Evolutionary conservation across 2,329 filamentous ascomycete species (phyloP).

Genomic region (Monilinia fructicola): DNA sequence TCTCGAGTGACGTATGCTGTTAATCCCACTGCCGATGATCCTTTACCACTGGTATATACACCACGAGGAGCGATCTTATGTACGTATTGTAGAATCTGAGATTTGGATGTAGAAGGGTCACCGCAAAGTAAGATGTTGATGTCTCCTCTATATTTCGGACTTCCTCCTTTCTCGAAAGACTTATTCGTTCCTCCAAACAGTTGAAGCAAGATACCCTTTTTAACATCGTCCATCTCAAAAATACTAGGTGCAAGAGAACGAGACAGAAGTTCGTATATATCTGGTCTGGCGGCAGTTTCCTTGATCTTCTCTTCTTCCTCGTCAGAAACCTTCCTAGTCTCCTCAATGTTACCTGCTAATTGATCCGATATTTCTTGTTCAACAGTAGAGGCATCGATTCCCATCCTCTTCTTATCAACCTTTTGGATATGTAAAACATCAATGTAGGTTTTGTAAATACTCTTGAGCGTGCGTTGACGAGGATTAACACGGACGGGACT

Average conservation of each 20-base stretch:
- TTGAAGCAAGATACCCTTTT: conserved; percentile 96
- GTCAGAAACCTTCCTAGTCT: conserved; percentile 76
- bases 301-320: conserved; percentile 91
- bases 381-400: conserved; percentile 84
- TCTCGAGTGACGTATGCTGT: conserved; percentile 77
- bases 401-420: conserved; percentile 91
- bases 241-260: conserved; percentile 91
- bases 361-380: conserved; percentile 67
- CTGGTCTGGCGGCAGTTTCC: conserved; percentile 72
- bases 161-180: conserved; percentile 93
- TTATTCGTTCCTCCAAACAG: conserved; percentile 98
- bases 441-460: conserved; percentile 96
- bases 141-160: conserved; percentile 92
- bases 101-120: conserved; percentile 95
- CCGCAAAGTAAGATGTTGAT: conserved; percentile 97
- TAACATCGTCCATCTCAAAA: conserved; percentile 97
- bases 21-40: conserved; percentile 72
- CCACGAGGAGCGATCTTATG: conserved; percentile 95
- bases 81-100: conserved; percentile 88
- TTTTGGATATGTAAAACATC: conserved; percentile 96
- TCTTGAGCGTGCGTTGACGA: conserved; percentile 86
- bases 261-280: conserved; percentile 90
- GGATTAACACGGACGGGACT: conserved; percentile 93
- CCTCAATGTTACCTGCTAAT: conserved; percentile 69
- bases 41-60: conserved; percentile 75